These are phyloP conservation scores for Aspergillus flavus DNA, from an alignment of 2,329 filamentous ascomycete species.

Conservation along the genomic window DNA sequence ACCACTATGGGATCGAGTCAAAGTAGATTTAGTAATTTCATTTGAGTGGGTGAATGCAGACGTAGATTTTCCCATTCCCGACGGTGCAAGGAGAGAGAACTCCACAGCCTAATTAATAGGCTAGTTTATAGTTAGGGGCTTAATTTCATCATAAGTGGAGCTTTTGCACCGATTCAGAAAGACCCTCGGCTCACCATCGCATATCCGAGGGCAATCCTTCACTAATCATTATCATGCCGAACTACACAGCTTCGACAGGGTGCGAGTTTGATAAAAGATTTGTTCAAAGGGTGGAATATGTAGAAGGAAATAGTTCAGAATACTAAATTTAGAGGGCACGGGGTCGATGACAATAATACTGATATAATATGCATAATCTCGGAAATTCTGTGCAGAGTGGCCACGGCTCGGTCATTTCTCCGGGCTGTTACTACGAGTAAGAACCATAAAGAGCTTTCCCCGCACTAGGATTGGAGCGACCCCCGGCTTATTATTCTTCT, in stretches of 20 bases:
- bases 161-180: not conserved
- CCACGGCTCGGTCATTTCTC: not conserved
- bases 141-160: not conserved
- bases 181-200: not conserved
- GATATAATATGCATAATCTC: no score
- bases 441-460: conserved; percentile 12
- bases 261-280: no score
- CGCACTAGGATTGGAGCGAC: conserved; percentile 7
- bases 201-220: not conserved
- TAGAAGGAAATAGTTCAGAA: not conserved
- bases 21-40: no score
- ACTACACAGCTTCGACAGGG: not conserved
- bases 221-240: not conserved
- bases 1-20: no score
- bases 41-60: no score
- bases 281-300: not conserved
- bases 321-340: not conserved
- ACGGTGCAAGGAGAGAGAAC: no score
- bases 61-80: no score
- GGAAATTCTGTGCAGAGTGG: not conserved
- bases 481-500: not conserved
- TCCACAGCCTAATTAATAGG: no score
- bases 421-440: not conserved
- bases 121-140: not conserved
- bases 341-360: not conserved